Base-by-base conservation (phyloP, 257 asterid species). In the Lantana camara region DNA sequence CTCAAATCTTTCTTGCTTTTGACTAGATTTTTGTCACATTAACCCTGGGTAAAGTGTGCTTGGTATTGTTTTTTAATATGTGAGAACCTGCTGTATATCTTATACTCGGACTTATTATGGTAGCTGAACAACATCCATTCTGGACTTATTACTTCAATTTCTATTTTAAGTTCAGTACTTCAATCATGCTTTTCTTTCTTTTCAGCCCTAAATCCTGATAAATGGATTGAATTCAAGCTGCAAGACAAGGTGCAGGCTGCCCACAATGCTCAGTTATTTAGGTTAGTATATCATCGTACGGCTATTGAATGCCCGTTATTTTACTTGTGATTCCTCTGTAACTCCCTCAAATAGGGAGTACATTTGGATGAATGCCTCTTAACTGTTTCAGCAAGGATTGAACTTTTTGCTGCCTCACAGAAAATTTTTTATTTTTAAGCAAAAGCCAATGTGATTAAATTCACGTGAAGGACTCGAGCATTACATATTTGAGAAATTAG, bases 141-240 rank as follows among this genome's bases (percentile, higher is more conserved):
- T 30, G 46, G 45, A 30, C 57, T 63, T 60, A 16, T 32, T 23
- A 27, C 55, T 20, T 45, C 60, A 45, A 22, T 22, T 35, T 60
- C 60, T 61, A 24, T 22, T 42, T 46, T 45, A 44, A 61, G 45
- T 35, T 48, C 32, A 51, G 32, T 66, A 61, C 38, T 34, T 47
- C 30, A 51, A 37, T 65, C 45, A 67, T 67, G 35, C 51, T 22
- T 70, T 58, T 73, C 55, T 74, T 56, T 73, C 17, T 52, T 78
- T 72, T 71, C 89, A 92, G 98, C 97, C 22, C 83, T 92, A 64
- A 87, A 83, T 75, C 93, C 98, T 46, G 80, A 89, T 72, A 80
- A 87, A 74, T 92, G 98, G 98, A 72, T 79, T 76, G 96, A 83
- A 74, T 89, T 92, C 77, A 83, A 89, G 83, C 90, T 92, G 75